Evolutionary conservation across 2,329 filamentous ascomycete species (phyloP), one percentile per base, ranked within the genome.

Genomic region (Aspergillus fumigatiaffinis): DNA sequence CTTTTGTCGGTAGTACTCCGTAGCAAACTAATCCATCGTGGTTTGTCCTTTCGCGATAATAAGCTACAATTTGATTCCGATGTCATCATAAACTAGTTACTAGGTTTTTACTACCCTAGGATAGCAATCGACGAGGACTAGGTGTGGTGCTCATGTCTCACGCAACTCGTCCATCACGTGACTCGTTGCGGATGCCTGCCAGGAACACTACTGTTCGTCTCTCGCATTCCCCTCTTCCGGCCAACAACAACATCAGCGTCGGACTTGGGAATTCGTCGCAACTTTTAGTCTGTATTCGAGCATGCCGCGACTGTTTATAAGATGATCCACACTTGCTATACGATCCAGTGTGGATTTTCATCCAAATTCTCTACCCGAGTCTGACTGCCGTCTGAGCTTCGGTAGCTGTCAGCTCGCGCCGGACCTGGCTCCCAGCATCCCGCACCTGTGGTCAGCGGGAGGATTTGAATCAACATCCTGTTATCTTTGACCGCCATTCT

Each of bases 301-400:
- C 50, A 67, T 71, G 62, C 60, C 60, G 59, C 57, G 57, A 59
- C 58, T 58, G 58, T 53, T 51, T 61, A 51, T 69, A 71, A 63
- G 58, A 73, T 73, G 71, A 68, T 60, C 58, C 51, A 63, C 50
- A 52, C 53, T 63, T 28, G 54, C 49, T 54, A 52, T 52, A 53
- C 50, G 63, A 54, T 56, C 55, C 60, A 48, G 35, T 42, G 64
- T 63, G 63, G 65, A 67, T 63, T 61, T 58, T 53, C 55, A 60
- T 66, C 52, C 61, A 61, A 63, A 56, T 53, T 59, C 56, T 51
- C 58, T 59, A 56, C 59, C 55, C 63, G 58, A 54, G 53, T 60
- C 60, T 56, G 57, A 63, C 61, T 55, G 51, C 55, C 50, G 56
- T 61, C 50, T 50, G 53, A 62, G 58, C 61, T 65, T 57, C 55